These are phyloP conservation scores for Pleodorina starrii DNA, from an alignment of 139 green algal species.

Conservation along the genomic window DNA sequence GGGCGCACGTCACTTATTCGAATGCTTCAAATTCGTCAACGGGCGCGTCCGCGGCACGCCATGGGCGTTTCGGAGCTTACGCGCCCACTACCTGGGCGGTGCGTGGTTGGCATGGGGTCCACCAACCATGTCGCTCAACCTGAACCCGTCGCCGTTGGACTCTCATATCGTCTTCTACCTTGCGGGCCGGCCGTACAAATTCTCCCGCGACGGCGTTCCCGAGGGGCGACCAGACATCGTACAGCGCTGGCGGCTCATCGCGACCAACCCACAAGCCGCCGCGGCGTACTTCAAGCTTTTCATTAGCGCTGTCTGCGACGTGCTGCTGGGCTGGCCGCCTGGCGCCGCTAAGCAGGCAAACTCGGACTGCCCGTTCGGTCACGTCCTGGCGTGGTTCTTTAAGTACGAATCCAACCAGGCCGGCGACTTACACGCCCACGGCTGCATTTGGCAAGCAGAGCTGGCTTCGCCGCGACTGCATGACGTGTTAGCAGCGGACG, in stretches of 20 bases:
- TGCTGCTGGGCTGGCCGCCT: neutral
- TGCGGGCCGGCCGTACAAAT: neutral
- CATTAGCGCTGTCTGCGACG: neutral
- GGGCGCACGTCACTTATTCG: no score
- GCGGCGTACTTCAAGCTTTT: neutral
- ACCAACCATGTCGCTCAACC: neutral
- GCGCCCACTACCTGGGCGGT: no score
- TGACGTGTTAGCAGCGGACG: no score
- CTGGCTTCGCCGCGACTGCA: neutral
- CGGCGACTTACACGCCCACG: conserved; percentile 2
- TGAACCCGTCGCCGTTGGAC: neutral
- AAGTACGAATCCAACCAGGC: conserved; percentile 10
- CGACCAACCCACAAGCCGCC: neutral
- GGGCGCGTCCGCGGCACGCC: no score
- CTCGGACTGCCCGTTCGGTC: conserved; percentile 11
- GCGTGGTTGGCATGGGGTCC: neutral
- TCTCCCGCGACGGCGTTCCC: no score
- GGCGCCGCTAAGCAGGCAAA: neutral
- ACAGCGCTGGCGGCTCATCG: conserved; percentile 14
- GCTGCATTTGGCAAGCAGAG: neutral
- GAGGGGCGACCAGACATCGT: neutral
- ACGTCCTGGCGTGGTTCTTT: neutral
- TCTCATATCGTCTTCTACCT: neutral
- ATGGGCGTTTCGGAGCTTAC: no score
- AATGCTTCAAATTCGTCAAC: no score